These are phyloP conservation scores for Paramecium biaurelia DNA, from an alignment of 73 alveolate species.

Conservation along the genomic window DNA sequence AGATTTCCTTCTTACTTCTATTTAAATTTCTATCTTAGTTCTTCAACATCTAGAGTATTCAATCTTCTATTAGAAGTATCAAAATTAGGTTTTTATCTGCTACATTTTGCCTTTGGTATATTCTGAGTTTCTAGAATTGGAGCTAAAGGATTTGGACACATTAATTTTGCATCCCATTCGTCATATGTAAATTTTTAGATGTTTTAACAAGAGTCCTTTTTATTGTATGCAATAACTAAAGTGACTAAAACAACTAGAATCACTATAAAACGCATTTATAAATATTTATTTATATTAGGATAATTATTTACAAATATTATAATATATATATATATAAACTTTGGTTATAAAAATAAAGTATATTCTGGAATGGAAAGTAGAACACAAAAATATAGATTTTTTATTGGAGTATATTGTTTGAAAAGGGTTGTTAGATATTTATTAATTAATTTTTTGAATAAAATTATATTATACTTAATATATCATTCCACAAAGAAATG, in stretches of 20 bases:
- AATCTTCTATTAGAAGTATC: background rate
- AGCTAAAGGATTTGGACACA: constrained; percentile 8
- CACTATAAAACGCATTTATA: background rate
- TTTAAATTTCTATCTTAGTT: background rate
- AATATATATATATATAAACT: too few species aligned
- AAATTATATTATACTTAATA: background rate
- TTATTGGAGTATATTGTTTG: too few species aligned
- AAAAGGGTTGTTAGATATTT: too few species aligned
- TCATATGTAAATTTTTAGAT: background rate
- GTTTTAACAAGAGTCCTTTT: background rate
- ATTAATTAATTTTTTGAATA: background rate
- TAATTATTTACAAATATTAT: too few species aligned
- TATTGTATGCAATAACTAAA: background rate
- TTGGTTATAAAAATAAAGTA: too few species aligned
- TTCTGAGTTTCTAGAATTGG: background rate
- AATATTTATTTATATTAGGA: background rate
- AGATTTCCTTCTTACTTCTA: background rate
- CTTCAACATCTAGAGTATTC: background rate
- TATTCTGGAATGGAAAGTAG: too few species aligned
- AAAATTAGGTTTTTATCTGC: background rate
- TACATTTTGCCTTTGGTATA: background rate
- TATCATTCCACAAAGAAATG: background rate
- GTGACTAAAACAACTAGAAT: background rate
- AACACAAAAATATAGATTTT: too few species aligned
- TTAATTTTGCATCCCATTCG: constrained; percentile 18